Evolutionary conservation across 2,329 filamentous ascomycete genomes (phyloP), one percentile per base, ranked within the genome.

Genomic region (Exophiala mesophila): DNA sequence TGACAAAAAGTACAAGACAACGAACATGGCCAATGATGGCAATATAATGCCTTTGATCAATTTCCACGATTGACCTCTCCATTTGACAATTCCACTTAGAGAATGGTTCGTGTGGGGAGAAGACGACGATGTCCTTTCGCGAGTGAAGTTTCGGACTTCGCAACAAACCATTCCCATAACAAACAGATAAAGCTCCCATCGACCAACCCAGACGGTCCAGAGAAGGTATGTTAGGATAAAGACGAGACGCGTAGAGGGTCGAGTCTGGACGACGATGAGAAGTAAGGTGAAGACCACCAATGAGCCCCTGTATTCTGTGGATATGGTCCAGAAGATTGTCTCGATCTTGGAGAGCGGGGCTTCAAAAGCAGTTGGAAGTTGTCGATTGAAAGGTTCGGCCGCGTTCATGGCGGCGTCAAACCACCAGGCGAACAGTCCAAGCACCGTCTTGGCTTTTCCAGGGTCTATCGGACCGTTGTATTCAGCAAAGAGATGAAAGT

Each of bases 381-480:
- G 12, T 26, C 7, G 23, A 12, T 12, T 26, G 23, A 26, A 26
- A 6, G 23, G 23, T 7, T 26, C 23, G 7, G 12, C 12, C 12
- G 23, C 23, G 23, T 26, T 26, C 23, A 26, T 26, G 23, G 23
- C 23, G 6, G 23, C 23, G 12, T 26, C 23, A 26, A 26, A 26
- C 23, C 23, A 26, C 23, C 23, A 26, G 12, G 23, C 6, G 23
- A 66, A 33, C 30, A 13, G 15, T 33, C 30, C n/a, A 33, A 33
- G 17, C 15, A 33, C 17, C 30, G 30, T 33, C 7, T 13, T 13
- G 15, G n/a, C 30, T 8, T 33, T 13, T 6, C 30, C 23, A 26
- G 23, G 23, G 12, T 26, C 23, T 12, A 26, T 26, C 12, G 23
- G 23, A 6, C 23, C 23, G 12, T 12, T 12, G 23, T 26, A 26